Percentiles rank a stretch among this genome's conserved stretches.
These are phyloP conservation scores for Laburnicola sp. DNA, from an alignment of 2,329 filamentous ascomycete species.

Conservation along the genomic window DNA sequence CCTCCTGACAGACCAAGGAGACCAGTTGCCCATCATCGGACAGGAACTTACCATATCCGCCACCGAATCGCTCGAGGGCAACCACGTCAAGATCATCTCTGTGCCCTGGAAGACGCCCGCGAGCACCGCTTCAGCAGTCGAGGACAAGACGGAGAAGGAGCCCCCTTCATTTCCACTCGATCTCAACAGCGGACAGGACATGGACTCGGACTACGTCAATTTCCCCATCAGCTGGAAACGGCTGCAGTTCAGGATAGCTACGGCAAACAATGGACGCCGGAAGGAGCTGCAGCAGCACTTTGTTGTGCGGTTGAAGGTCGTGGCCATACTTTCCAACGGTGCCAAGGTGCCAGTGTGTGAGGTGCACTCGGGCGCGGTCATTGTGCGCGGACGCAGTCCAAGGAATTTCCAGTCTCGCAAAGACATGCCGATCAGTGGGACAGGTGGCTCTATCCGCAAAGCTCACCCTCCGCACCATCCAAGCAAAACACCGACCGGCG, in stretches of 20 bases:
- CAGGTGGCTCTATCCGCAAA: slow-evolving; percentile 76
- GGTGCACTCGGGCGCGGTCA: slow-evolving; percentile 84
- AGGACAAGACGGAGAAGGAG: slow-evolving; percentile 78
- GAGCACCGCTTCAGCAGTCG: slow-evolving; percentile 69
- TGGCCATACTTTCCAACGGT: slow-evolving; percentile 82
- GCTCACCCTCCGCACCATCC: slow-evolving; percentile 41
- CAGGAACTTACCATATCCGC: slow-evolving; percentile 89
- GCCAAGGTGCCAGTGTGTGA: slow-evolving; percentile 80
- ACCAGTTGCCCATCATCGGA: slow-evolving; percentile 77
- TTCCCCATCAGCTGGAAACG: slow-evolving; percentile 95
- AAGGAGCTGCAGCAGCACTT: slow-evolving; percentile 98
- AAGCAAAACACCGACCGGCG: slow-evolving; percentile 43
- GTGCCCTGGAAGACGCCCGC: slow-evolving; percentile 98
- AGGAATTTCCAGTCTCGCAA: slow-evolving; percentile 94
- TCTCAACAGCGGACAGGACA: slow-evolving; percentile 65
- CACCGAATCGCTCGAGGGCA: slow-evolving; percentile 91
- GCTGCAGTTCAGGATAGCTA: slow-evolving; percentile 90
- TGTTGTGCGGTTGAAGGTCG: slow-evolving; percentile 81
- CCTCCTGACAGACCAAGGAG: slow-evolving; percentile 79
- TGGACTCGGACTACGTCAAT: slow-evolving; percentile 81
- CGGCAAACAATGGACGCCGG: slow-evolving; percentile 90
- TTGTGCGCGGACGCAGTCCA: slow-evolving; percentile 89
- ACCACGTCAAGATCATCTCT: slow-evolving; percentile 88
- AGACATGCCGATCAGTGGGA: slow-evolving; percentile 83
- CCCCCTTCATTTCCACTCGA: slow-evolving; percentile 79